Percentiles rank a stretch among this genome's conserved stretches.
Evolutionary conservation across 2,329 filamentous ascomycete genomes (phyloP).

Genomic region (Claviceps digitariae): DNA sequence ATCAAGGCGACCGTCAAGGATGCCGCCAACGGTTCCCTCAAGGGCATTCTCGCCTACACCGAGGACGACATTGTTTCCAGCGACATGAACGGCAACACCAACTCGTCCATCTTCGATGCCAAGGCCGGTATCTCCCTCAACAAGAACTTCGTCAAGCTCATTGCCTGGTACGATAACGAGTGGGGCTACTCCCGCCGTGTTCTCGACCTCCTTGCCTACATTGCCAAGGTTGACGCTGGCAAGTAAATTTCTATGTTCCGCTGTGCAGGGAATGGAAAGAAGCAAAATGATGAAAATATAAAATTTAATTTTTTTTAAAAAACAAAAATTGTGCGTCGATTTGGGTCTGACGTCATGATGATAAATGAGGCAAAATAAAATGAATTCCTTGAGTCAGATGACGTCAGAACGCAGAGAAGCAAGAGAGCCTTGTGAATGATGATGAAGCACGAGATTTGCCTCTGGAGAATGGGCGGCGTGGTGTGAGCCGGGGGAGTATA

Average conservation of each 20-base stretch:
- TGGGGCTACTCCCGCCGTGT: constrained; percentile 98
- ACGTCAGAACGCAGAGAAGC: background rate
- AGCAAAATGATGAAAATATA: background rate
- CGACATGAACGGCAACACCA: constrained; percentile 82
- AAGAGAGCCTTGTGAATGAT: background rate
- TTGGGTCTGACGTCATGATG: background rate
- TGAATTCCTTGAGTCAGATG: background rate
- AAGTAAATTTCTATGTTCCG: constrained; percentile 26
- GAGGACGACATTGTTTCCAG: constrained; percentile 94
- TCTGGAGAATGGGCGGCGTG: background rate
- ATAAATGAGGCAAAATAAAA: background rate
- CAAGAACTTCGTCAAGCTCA: constrained; percentile 96
- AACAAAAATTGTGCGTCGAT: background rate
- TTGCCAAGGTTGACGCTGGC: constrained; percentile 60
- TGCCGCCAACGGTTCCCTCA: constrained; percentile 68
- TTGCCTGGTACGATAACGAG: constrained; percentile 99
- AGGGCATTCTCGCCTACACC: constrained; percentile 88
- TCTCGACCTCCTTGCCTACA: constrained; percentile 66
- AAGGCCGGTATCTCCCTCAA: constrained; percentile 99
- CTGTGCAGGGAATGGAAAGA: background rate
- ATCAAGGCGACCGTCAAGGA: constrained; percentile 91
- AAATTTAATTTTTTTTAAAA: background rate
- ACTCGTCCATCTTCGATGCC: constrained; percentile 98
- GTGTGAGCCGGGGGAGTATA: background rate
- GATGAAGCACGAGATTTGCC: background rate